These are phyloP conservation scores for Excoecaria cochinchinensis DNA, from an alignment of 345 rosid genomes.

Conservation along the genomic window DNA sequence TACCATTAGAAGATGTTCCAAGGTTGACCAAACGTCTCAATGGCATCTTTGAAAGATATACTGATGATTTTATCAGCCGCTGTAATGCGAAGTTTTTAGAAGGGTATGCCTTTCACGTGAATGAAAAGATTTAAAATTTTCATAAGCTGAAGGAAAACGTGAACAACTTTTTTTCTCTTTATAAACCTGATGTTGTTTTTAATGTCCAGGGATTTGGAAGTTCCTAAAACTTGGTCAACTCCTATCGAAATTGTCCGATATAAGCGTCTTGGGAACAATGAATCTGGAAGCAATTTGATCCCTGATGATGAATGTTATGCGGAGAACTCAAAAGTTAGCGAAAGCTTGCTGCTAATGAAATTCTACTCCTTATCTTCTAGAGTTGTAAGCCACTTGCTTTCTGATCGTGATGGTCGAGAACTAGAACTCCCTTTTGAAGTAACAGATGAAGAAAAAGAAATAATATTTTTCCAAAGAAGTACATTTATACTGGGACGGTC, in stretches of 20 bases:
- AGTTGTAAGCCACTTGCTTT: slow-evolving; percentile 37
- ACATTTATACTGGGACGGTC: slow-evolving; percentile 54
- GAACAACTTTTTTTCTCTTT: slow-evolving; percentile 4
- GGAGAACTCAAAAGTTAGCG: slow-evolving; percentile 47
- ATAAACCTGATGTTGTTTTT: background rate
- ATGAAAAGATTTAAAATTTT: background rate
- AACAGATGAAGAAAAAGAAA: slow-evolving; percentile 41
- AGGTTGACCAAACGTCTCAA: slow-evolving; percentile 45
- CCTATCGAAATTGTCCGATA: slow-evolving; percentile 29
- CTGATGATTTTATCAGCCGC: slow-evolving; percentile 37
- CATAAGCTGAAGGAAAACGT: background rate
- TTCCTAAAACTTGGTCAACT: slow-evolving; percentile 41
- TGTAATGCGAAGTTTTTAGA: slow-evolving; percentile 50
- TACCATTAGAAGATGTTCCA: slow-evolving; percentile 39
- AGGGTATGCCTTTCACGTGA: slow-evolving; percentile 36
- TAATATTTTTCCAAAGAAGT: slow-evolving; percentile 39
- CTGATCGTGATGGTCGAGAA: slow-evolving; percentile 37
- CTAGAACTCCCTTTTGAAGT: slow-evolving; percentile 53
- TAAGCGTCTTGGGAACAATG: slow-evolving; percentile 20
- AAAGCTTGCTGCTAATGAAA: slow-evolving; percentile 51
- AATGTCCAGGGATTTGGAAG: slow-evolving; percentile 42
- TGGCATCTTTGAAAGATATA: slow-evolving; percentile 33
- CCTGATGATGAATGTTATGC: slow-evolving; percentile 24
- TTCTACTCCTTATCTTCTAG: slow-evolving; percentile 47
- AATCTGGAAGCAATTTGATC: slow-evolving; percentile 16